Evolutionary conservation across 140 eudicot species (phyloP).

Genomic region (Flaveria floridana): DNA sequence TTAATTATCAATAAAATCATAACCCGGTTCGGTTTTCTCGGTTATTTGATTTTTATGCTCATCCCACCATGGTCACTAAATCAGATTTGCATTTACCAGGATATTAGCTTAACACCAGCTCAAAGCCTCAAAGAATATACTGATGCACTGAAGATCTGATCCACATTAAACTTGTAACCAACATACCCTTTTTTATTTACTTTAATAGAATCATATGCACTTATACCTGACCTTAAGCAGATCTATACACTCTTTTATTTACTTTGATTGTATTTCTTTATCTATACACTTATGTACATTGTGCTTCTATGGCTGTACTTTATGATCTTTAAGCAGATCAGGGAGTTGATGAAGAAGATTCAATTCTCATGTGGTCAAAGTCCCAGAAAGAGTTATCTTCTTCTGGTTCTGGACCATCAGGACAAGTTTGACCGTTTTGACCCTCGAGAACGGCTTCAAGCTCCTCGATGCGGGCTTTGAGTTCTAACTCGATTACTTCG

Average conservation of each 20-base stretch:
- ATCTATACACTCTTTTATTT: background rate
- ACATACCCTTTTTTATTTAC: too few relatives aligned
- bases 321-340: constrained; percentile 23
- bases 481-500: constrained; percentile 60
- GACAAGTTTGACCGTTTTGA: constrained; percentile 34
- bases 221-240: background rate
- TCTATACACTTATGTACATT: constrained; percentile 4
- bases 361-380: constrained; percentile 44
- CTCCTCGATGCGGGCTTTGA: constrained; percentile 58
- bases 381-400: constrained; percentile 37
- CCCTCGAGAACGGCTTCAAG: constrained; percentile 50
- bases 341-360: constrained; percentile 49
- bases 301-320: constrained; percentile 32
- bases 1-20: too few relatives aligned
- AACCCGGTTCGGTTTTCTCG: too few relatives aligned
- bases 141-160: too few relatives aligned
- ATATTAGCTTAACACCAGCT: too few relatives aligned
- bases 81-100: too few relatives aligned
- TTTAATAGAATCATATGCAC: too few relatives aligned
- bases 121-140: too few relatives aligned
- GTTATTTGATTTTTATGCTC: too few relatives aligned
- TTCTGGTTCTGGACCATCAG: constrained; percentile 34
- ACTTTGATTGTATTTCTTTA: background rate
- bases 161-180: too few relatives aligned
- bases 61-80: too few relatives aligned